Evolutionary conservation across 176 grass and related monocot species (phyloP).

Genomic region (Stipa capillata): DNA sequence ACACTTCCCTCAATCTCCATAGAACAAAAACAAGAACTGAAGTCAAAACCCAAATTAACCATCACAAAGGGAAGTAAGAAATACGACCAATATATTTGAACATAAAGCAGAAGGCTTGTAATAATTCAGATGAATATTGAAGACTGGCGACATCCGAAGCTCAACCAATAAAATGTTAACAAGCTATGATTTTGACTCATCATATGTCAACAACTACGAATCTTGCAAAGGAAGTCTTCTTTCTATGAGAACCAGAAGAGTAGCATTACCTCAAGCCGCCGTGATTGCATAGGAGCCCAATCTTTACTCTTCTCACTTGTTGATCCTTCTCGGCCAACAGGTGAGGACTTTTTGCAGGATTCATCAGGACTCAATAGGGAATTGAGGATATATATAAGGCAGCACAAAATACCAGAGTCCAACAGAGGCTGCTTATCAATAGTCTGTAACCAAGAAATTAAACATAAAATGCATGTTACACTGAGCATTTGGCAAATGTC

Average conservation of each 20-base stretch:
- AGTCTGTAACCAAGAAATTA: conserved; percentile 60
- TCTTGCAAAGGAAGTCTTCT: conserved; percentile 15
- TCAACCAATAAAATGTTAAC: conserved; percentile 1
- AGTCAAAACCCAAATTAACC: conserved; percentile 27
- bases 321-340: conserved; percentile 35
- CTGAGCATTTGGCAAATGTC: conserved; percentile 2
- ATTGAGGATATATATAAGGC: conserved; percentile 92
- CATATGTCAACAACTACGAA: neutral
- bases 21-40: conserved; percentile 26
- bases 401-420: conserved; percentile 98
- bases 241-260: conserved; percentile 19
- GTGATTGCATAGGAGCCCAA: conserved; percentile 37
- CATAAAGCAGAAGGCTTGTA: neutral
- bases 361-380: conserved; percentile 71
- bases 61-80: neutral
- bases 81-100: neutral
- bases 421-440: conserved; percentile 83
- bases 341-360: conserved; percentile 33
- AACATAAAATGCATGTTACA: conserved; percentile 34
- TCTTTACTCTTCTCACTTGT: conserved; percentile 57
- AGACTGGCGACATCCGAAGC: neutral
- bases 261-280: conserved; percentile 78
- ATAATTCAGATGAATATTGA: conserved; percentile 14
- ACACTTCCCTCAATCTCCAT: conserved; percentile 85
- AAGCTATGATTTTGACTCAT: neutral